Percentiles rank a stretch among this genome's conserved stretches.
Conservation (phyloP, 2,329 filamentous ascomycete genomes). For the Raffaelea ambrosiae region DNA sequence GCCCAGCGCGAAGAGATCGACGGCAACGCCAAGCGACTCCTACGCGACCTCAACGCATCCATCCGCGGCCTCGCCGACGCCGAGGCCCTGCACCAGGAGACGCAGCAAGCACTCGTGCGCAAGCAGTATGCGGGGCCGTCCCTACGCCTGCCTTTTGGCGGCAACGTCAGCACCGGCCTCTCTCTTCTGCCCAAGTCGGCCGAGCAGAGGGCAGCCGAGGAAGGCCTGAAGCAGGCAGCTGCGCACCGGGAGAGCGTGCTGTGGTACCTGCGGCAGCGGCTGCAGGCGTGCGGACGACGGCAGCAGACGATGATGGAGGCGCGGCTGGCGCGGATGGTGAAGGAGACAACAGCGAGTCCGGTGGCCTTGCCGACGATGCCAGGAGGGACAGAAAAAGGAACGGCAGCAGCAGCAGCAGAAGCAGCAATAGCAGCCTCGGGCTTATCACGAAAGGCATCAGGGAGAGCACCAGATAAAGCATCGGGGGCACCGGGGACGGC, state of each 20-base stretch:
- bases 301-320: constrained; percentile 94
- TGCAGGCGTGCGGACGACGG: constrained; percentile 68
- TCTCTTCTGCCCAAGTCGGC: constrained; percentile 28
- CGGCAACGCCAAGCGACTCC: constrained; percentile 72
- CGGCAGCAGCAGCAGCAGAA: too few relatives aligned
- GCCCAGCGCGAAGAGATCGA: constrained; percentile 80
- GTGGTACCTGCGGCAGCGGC: constrained; percentile 66
- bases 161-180: background rate
- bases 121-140: constrained; percentile 48
- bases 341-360: constrained; percentile 38
- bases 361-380: background rate
- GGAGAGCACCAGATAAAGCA: too few relatives aligned
- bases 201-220: constrained; percentile 68
- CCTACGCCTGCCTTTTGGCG: too few relatives aligned
- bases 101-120: constrained; percentile 59
- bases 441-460: too few relatives aligned
- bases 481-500: too few relatives aligned
- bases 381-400: background rate
- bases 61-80: constrained; percentile 75
- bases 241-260: constrained; percentile 74
- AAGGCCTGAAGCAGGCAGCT: constrained; percentile 54
- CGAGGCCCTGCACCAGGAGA: constrained; percentile 72
- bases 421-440: too few relatives aligned
- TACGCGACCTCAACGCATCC: constrained; percentile 75
- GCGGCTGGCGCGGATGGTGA: constrained; percentile 76